These are phyloP conservation scores for Boletus eberwhitei DNA, from an alignment of 768 basidiomycete species.

Conservation along the genomic window DNA sequence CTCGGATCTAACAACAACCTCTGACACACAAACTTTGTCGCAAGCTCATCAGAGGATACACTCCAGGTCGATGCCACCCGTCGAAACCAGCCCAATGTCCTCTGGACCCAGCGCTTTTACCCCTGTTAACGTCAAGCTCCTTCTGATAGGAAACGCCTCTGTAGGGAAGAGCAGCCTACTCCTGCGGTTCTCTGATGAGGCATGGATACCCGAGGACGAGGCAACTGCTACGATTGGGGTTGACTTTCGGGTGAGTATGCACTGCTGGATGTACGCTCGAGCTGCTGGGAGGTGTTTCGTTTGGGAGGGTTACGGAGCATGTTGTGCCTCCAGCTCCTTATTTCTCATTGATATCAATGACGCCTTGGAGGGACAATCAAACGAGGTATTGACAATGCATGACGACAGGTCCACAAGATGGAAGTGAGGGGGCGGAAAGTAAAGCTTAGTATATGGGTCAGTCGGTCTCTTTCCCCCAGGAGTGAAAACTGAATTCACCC, in stretches of 20 bases:
- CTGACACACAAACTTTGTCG: neutral
- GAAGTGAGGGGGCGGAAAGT: constrained; percentile 77
- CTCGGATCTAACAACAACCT: neutral
- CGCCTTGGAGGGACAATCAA: no score
- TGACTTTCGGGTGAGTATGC: constrained; percentile 68
- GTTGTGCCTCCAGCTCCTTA: neutral
- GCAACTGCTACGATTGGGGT: constrained; percentile 82
- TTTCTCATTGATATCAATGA: neutral
- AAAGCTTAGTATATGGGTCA: constrained; percentile 95
- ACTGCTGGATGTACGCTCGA: neutral
- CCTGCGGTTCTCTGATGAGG: constrained; percentile 94
- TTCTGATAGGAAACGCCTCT: constrained; percentile 83
- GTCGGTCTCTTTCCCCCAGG: constrained; percentile 21
- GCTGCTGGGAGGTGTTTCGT: neutral
- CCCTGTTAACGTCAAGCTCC: constrained; percentile 72
- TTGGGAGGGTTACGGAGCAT: neutral
- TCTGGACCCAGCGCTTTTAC: constrained; percentile 24
- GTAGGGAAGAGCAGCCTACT: constrained; percentile 93
- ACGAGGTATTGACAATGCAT: neutral
- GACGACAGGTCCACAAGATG: constrained; percentile 79
- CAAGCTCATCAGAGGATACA: neutral
- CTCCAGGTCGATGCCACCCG: constrained; percentile 12
- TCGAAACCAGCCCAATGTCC: constrained; percentile 22
- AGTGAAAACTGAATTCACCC: neutral
- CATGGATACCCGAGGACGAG: constrained; percentile 91